phyloP scores from a whole-genome alignment of 106 monocot genomes.

The Allium sativum region DNA sequence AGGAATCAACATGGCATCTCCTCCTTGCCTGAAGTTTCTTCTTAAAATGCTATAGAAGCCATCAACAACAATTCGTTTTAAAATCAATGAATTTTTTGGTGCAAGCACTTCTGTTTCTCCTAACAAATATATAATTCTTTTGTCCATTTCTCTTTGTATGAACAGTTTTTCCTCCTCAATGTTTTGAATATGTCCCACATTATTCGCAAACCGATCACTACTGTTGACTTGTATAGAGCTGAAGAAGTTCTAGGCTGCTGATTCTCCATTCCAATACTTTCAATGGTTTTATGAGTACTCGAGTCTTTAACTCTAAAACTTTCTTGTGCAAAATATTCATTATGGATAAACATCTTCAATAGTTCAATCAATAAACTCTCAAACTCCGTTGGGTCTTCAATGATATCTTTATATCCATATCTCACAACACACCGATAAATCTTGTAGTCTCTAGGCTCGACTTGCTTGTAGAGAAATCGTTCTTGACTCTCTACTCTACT shows the following conservation, averaged over 20 bases:
- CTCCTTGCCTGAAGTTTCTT: conserved; percentile 50
- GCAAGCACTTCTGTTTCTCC: conserved; percentile 52
- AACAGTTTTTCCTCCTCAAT: conserved; percentile 35
- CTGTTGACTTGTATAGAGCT: conserved; percentile 9
- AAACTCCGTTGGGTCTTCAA: conserved; percentile 22
- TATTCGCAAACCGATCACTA: neutral
- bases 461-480: conserved; percentile 38
- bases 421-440: conserved; percentile 48
- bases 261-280: conserved; percentile 3
- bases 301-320: neutral
- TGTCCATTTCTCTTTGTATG: conserved; percentile 46
- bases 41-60: conserved; percentile 36
- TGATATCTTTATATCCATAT: conserved; percentile 34
- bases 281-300: neutral
- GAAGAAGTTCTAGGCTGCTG: conserved; percentile 11
- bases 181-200: conserved; percentile 2
- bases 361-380: conserved; percentile 29
- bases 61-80: conserved; percentile 35
- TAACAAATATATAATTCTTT: conserved; percentile 38
- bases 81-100: conserved; percentile 19
- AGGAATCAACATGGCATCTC: conserved; percentile 30
- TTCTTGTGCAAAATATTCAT: conserved; percentile 22
- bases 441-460: conserved; percentile 27
- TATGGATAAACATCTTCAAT: conserved; percentile 33
- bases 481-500: conserved; percentile 33